These are phyloP conservation scores for Paecilomyces formosus DNA, from an alignment of 2,329 filamentous ascomycete species.

Conservation along the genomic window DNA sequence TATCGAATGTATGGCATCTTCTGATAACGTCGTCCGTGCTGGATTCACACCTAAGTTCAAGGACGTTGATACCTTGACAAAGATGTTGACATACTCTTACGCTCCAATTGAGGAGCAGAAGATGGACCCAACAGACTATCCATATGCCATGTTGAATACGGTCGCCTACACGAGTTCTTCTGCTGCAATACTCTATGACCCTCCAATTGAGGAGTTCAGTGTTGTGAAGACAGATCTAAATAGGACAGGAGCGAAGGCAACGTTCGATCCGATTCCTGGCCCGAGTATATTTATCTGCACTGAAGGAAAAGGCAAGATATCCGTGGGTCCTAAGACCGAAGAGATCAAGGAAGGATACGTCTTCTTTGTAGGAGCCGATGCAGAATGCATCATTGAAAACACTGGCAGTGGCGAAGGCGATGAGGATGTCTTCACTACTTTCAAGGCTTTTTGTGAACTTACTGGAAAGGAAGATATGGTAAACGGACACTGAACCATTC, in stretches of 20 bases:
- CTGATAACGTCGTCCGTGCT: slow-evolving; percentile 96
- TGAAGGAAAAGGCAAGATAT: slow-evolving; percentile 70
- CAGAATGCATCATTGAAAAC: slow-evolving; percentile 71
- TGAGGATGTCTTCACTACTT: slow-evolving; percentile 71
- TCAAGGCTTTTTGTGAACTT: slow-evolving; percentile 91
- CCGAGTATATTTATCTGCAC: slow-evolving; percentile 94
- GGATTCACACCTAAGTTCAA: slow-evolving; percentile 99
- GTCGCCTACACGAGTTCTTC: slow-evolving; percentile 72
- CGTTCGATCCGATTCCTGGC: slow-evolving; percentile 77
- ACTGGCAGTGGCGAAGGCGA: slow-evolving; percentile 42
- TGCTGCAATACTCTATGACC: slow-evolving; percentile 72
- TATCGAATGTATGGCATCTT: slow-evolving; percentile 97
- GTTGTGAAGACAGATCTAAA: slow-evolving; percentile 76
- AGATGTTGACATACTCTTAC: slow-evolving; percentile 91
- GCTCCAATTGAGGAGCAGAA: slow-evolving; percentile 93
- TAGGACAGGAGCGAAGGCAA: slow-evolving; percentile 65
- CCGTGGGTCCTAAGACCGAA: slow-evolving; percentile 73
- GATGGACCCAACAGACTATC: slow-evolving; percentile 78
- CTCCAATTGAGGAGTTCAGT: slow-evolving; percentile 92
- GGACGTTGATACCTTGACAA: slow-evolving; percentile 79
- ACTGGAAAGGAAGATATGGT: slow-evolving; percentile 40
- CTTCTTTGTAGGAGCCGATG: slow-evolving; percentile 81
- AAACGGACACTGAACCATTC: slow-evolving; percentile 21
- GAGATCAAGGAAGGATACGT: slow-evolving; percentile 67
- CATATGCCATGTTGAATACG: slow-evolving; percentile 77